These are phyloP conservation scores for Pseudotsuga menziesii DNA, from an alignment of 75 land plant genomes.

Conservation along the genomic window DNA sequence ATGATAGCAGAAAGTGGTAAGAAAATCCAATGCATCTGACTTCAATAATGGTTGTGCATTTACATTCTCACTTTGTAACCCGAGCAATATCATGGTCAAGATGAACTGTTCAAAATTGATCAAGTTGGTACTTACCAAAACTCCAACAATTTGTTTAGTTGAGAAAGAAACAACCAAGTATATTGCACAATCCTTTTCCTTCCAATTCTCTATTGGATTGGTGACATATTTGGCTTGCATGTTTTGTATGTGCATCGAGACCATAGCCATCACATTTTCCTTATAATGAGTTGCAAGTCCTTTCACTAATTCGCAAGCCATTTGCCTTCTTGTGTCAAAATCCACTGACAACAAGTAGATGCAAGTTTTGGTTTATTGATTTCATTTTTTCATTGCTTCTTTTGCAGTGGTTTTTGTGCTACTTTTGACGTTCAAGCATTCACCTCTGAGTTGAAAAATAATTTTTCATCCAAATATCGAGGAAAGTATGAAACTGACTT, in stretches of 20 bases:
- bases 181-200: slow-evolving; percentile 85
- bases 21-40: slow-evolving; percentile 91
- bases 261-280: slow-evolving; percentile 59
- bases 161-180: slow-evolving; percentile 89
- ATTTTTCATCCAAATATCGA: too few relatives aligned
- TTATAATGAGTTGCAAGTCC: slow-evolving; percentile 75
- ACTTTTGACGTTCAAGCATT: too few relatives aligned
- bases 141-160: slow-evolving; percentile 56
- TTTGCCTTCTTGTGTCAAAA: slow-evolving; percentile 84
- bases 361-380: too few relatives aligned
- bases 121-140: slow-evolving; percentile 50
- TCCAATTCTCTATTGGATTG: slow-evolving; percentile 87
- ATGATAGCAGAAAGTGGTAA: slow-evolving; percentile 73
- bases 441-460: too few relatives aligned
- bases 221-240: slow-evolving; percentile 48
- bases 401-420: too few relatives aligned
- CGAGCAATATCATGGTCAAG: slow-evolving; percentile 69
- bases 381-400: too few relatives aligned
- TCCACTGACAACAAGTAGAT: too few relatives aligned
- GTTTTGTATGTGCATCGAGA: slow-evolving; percentile 53
- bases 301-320: slow-evolving; percentile 93
- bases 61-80: slow-evolving; percentile 63
- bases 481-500: too few relatives aligned
- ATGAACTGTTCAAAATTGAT: slow-evolving; percentile 80
- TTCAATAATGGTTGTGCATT: slow-evolving; percentile 73